phyloP scores from a whole-genome alignment of 1,139 yeast species.

The Arxiozyma telluris region DNA sequence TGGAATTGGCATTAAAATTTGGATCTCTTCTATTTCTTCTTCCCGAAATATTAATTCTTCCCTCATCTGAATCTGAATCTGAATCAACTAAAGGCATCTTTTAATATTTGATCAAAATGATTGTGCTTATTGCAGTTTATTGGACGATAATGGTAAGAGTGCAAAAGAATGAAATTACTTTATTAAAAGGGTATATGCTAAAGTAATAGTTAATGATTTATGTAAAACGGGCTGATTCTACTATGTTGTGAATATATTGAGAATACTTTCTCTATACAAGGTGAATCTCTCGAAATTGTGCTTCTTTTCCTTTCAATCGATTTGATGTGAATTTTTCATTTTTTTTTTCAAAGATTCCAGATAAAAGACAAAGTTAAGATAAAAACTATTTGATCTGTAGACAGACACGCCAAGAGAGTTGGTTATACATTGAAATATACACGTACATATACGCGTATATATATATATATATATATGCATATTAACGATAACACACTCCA shows the following conservation, averaged over 20 bases:
- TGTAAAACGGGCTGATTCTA: not conserved
- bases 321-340: too few species aligned
- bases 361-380: not conserved
- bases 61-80: conserved; percentile 23
- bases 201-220: too few species aligned
- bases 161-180: too few species aligned
- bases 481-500: too few species aligned
- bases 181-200: not conserved
- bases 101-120: not conserved
- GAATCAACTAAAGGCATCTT: conserved; percentile 13
- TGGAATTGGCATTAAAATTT: conserved; percentile 3
- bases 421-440: too few species aligned
- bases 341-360: not conserved
- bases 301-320: not conserved
- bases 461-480: too few species aligned
- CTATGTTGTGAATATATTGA: too few species aligned
- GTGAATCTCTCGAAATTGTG: not conserved
- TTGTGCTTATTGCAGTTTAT: too few species aligned
- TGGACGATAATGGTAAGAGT: not conserved
- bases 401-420: too few species aligned
- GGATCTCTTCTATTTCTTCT: conserved; percentile 10
- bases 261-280: not conserved
- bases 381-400: not conserved
- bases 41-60: conserved; percentile 8
- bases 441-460: not conserved